A percentile compares a stretch with the other conserved stretches of the same genome.
phyloP scores from a whole-genome alignment of 306 rosid species.

The Psophocarpus tetragonolobus region DNA sequence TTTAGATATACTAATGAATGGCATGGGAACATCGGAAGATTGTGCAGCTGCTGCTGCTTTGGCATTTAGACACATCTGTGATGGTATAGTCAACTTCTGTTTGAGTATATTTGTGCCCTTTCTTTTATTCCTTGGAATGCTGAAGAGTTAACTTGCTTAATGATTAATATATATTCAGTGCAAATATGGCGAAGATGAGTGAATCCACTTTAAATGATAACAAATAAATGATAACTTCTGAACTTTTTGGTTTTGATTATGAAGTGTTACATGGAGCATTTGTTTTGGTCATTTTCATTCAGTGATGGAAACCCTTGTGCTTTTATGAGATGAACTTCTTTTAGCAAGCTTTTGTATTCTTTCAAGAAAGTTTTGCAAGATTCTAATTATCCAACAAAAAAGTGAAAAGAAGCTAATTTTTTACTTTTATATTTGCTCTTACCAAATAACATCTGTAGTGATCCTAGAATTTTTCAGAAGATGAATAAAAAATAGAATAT shows the following conservation, averaged over 20 bases:
- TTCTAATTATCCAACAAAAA: neutral
- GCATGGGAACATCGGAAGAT: conserved; percentile 93
- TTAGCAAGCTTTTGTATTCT: conserved; percentile 22
- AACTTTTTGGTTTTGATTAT: conserved; percentile 18
- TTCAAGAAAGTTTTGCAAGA: conserved; percentile 12
- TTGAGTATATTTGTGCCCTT: conserved; percentile 26
- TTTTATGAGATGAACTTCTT: conserved; percentile 29
- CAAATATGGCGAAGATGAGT: conserved; percentile 15
- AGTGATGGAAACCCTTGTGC: conserved; percentile 1
- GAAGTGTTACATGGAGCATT: conserved; percentile 29
- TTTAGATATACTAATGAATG: conserved; percentile 83
- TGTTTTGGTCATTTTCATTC: conserved; percentile 27
- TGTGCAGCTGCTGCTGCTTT: conserved; percentile 98
- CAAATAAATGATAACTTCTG: conserved; percentile 28
- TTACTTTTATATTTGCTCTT: neutral
- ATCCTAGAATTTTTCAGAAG: neutral
- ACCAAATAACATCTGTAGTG: neutral
- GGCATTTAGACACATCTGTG: conserved; percentile 95
- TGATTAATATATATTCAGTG: conserved; percentile 32
- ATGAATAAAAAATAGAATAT: neutral
- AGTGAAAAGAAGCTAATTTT: neutral
- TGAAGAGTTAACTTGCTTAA: conserved; percentile 25
- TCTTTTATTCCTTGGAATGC: conserved; percentile 30
- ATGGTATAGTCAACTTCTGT: conserved; percentile 58
- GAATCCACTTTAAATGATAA: neutral